Evolutionary conservation across 805 yeast species (phyloP), one percentile per base, ranked within the genome.

Genomic region (Groenewaldozyma tartarivorans): DNA sequence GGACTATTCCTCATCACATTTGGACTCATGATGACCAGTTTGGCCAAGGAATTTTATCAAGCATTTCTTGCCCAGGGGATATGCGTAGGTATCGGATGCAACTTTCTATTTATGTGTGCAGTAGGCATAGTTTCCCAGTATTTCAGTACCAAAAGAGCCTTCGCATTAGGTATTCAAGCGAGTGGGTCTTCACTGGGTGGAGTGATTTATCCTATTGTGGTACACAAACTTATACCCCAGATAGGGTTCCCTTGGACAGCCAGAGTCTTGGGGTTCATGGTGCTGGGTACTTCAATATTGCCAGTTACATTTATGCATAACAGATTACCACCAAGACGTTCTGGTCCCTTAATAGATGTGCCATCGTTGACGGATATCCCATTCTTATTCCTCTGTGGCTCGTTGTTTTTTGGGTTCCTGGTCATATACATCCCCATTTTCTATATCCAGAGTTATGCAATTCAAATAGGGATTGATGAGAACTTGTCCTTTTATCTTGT

Each of bases 171-270:
- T 2, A 50, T 70, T 6, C 67, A 68, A 2, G 68, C 74, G 1
- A 54, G 67, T 13, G 77, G 77, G 16, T 72, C 76, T 0, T 66
- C 75, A 4, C 49, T 73, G 6, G 78, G 77, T 4, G 74, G 75
- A 7, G 54, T 69, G 45, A 42, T 68, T 29, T 68, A 68, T 48
- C 75, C 77, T 18, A 56, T 73, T 31, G 62, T 72, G 64, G 61
- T 71, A 18, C 63, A 69, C 40, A 50, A 52, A 13, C 55, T 72
- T 34, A 68, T 68, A 38, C 48, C 52, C 11, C 48, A 52, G n/a
- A 54, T 69, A 19, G 78, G 77, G 1, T 73, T 67, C 50, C 59
- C 58, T 13, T 72, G 77, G 75, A 68, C 73, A 4, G 57, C 71
- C 26, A 56, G 77, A 43, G 52, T 61, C 3, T 50, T 72, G 39